Evolutionary conservation across 2,329 filamentous ascomycete species (phyloP).

Genomic region (Parafenestella ontariensis): DNA sequence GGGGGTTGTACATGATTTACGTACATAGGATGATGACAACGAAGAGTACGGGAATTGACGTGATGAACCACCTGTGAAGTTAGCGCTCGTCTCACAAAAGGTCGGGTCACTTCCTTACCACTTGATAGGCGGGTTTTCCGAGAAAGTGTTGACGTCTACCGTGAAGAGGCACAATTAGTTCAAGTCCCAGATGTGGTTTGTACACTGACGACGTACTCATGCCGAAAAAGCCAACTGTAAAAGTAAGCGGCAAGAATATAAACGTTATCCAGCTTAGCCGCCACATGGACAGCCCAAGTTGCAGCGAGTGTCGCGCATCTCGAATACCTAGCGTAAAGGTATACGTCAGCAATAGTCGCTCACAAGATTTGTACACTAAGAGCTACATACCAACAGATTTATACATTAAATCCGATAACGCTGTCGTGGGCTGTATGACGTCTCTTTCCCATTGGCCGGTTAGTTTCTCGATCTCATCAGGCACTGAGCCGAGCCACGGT

Average conservation of each 20-base stretch:
- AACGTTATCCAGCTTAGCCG: conserved; percentile 73
- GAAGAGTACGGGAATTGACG: conserved; percentile 55
- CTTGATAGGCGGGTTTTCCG: conserved; percentile 23
- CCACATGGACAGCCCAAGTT: conserved; percentile 59
- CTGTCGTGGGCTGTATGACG: conserved; percentile 58
- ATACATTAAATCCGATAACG: conserved; percentile 60
- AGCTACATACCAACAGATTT: conserved; percentile 54
- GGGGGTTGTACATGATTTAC: no score
- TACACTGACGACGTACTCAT: conserved; percentile 50
- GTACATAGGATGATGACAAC: conserved; percentile 54
- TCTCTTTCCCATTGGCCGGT: conserved; percentile 58
- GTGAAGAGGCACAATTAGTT: background rate
- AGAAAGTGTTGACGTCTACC: conserved; percentile 56
- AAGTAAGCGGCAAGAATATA: conserved; percentile 71
- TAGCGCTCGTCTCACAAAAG: background rate
- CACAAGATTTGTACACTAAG: background rate
- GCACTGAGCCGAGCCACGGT: conserved; percentile 51
- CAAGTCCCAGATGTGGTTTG: background rate
- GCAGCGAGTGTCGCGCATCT: conserved; percentile 58
- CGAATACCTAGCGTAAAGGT: conserved; percentile 45
- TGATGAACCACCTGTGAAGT: conserved; percentile 52
- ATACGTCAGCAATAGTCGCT: background rate
- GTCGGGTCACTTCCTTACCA: conserved; percentile 53
- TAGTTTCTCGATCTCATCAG: conserved; percentile 55
- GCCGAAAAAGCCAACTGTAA: conserved; percentile 58